Conservation (phyloP, 176 grass and related monocot species). For the Musa schizocarpa region DNA sequence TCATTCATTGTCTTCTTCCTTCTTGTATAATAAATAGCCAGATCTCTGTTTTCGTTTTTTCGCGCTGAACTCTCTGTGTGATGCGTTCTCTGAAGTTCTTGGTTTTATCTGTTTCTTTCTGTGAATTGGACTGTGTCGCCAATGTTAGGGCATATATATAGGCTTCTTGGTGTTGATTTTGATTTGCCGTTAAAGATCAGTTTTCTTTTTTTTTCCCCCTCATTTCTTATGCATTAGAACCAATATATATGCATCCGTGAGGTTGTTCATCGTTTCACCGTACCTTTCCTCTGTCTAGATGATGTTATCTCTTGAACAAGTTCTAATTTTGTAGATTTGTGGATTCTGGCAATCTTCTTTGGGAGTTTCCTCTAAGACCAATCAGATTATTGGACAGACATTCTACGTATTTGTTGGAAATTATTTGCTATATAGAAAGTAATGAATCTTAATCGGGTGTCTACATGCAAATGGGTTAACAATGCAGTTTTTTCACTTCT, state of each 20-base stretch:
- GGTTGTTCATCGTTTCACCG: not conserved
- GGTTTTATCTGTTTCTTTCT: not conserved
- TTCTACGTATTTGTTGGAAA: not conserved
- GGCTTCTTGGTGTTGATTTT: not conserved
- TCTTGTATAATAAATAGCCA: not conserved
- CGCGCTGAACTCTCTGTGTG: too few relatives aligned
- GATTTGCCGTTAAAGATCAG: too few relatives aligned
- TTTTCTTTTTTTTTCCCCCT: too few relatives aligned
- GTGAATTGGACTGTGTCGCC: not conserved
- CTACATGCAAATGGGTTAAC: too few relatives aligned
- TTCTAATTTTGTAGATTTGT: not conserved
- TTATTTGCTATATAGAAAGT: too few relatives aligned
- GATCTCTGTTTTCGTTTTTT: too few relatives aligned
- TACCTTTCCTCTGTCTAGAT: not conserved
- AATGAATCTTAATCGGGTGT: too few relatives aligned
- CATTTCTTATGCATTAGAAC: too few relatives aligned
- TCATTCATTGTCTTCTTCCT: not conserved
- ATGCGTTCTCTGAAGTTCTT: too few relatives aligned
- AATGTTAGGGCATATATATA: not conserved
- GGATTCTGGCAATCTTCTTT: not conserved
- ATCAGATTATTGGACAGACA: not conserved
- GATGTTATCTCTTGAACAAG: not conserved
- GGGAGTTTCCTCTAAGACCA: not conserved
- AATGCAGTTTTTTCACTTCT: too few relatives aligned
- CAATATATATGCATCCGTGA: not conserved